A percentile compares a stretch with the other conserved stretches of the same genome.
Evolutionary conservation across 2,329 filamentous ascomycete species (phyloP).

Genomic region (Venturia pyrina): DNA sequence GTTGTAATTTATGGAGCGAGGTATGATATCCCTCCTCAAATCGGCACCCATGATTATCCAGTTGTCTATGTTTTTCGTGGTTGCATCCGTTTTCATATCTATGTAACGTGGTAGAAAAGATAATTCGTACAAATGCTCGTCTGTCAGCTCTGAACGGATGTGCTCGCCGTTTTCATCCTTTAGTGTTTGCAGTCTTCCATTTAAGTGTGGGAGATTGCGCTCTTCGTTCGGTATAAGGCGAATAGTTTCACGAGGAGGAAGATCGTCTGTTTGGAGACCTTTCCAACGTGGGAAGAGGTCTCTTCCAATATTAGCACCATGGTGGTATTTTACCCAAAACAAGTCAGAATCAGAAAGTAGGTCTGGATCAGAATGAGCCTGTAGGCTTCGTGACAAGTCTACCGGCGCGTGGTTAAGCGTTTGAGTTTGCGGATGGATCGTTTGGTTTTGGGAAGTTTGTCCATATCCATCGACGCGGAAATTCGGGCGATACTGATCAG

Average conservation of each 20-base stretch:
- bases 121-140: not conserved
- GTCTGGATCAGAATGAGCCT: not conserved
- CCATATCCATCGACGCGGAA: not conserved
- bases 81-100: not conserved
- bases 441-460: not conserved
- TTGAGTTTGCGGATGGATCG: no score
- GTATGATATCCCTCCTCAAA: not conserved
- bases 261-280: not conserved
- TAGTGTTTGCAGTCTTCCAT: not conserved
- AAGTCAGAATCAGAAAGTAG: not conserved
- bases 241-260: not conserved
- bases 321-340: not conserved
- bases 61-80: not conserved
- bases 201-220: not conserved
- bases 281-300: not conserved
- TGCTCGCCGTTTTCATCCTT: not conserved
- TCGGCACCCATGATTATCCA: conserved; percentile 6
- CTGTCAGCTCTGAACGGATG: not conserved
- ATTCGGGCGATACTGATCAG: not conserved
- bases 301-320: not conserved
- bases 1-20: conserved; percentile 2
- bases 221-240: not conserved
- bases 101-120: not conserved
- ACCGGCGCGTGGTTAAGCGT: not conserved
- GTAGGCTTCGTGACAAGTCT: not conserved